Base-by-base conservation (phyloP, 441 rosid species). In the Geranium incanum region DNA sequence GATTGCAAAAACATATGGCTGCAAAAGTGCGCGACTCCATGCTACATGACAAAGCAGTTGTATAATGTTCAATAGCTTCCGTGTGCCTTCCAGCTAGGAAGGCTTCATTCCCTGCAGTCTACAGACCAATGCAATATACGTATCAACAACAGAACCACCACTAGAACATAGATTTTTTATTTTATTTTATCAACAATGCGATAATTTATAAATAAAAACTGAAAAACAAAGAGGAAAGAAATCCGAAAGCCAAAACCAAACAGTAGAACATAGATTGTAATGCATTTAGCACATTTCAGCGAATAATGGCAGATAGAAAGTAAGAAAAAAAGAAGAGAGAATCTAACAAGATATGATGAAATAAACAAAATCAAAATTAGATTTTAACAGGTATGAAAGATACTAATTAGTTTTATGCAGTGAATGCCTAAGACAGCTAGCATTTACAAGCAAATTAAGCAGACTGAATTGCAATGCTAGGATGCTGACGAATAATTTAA, bases 101-200 rank as follows among this genome's bases (percentile, higher is more conserved):
- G 70, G 97, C 97, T 82, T 88, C 98, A 83, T 95, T 95, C 67
- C 99, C 99, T 67, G 90, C 87, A 76, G 77, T 83, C 99, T 95
- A 80, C 70, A 72, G 74, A 41, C 70, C 11, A 23, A 63, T 3
- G 16, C 37, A 66, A 36, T 36, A 36, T 3, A 13, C 33, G 39
- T 9, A 28, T 36, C 41, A 70, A 71, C 28, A 33, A 70, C 55
- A 39, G 15, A 19, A 15, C 1, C 62, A 55, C 6, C 62, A 55
- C 6, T 18, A 55, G 62, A 55, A 55, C 15, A 55, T 55, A 55
- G 21, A 55, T 55, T 15, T 21, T 21, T 21, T 21, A 21, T 21
- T 21, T 21, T 21, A 21, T 21, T 21, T 21, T 21, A 21, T 21
- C 21, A 21, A 21, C 21, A 21, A 21, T 21, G 21, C 21, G 21